A percentile compares a stretch with the other conserved stretches of the same genome.
Evolutionary conservation across 768 basidiomycete genomes (phyloP).

Genomic region (Leccinum pellstonianum): DNA sequence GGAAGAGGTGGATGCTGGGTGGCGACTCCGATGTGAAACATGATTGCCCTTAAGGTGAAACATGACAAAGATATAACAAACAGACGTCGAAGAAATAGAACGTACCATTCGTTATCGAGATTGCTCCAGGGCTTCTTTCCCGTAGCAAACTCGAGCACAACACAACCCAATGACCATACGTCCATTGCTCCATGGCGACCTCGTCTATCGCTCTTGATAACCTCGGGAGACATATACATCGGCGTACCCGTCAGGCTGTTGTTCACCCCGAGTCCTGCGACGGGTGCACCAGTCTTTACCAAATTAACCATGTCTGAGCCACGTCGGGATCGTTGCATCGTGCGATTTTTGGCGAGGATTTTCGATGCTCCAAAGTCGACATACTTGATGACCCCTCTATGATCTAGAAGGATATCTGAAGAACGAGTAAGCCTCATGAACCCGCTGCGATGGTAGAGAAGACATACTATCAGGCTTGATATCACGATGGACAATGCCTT

Average conservation of each 20-base stretch:
- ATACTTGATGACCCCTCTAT: constrained; percentile 89
- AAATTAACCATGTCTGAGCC: constrained; percentile 41
- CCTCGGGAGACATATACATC: constrained; percentile 99
- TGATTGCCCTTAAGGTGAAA: constrained; percentile 78
- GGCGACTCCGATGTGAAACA: constrained; percentile 98
- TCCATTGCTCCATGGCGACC: constrained; percentile 96
- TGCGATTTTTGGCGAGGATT: constrained; percentile 87
- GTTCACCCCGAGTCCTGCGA: constrained; percentile 52
- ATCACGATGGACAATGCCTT: constrained; percentile 92
- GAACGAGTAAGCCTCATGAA: constrained; percentile 12
- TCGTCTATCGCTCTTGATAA: constrained; percentile 90
- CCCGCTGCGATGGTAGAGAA: background rate
- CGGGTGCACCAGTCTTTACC: constrained; percentile 35
- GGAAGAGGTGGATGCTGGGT: constrained; percentile 96
- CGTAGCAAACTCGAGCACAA: constrained; percentile 95
- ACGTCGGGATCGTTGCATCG: constrained; percentile 71
- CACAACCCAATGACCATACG: constrained; percentile 96
- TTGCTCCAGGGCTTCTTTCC: constrained; percentile 99
- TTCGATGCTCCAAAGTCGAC: constrained; percentile 99
- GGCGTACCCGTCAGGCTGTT: constrained; percentile 96
- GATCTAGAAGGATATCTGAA: constrained; percentile 90
- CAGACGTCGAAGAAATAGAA: background rate
- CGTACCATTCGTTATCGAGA: constrained; percentile 97
- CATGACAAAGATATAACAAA: constrained; percentile 2
- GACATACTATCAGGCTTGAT: constrained; percentile 97